These are phyloP conservation scores for Monilinia polystroma DNA, from an alignment of 2,329 filamentous ascomycete genomes.

Conservation along the genomic window DNA sequence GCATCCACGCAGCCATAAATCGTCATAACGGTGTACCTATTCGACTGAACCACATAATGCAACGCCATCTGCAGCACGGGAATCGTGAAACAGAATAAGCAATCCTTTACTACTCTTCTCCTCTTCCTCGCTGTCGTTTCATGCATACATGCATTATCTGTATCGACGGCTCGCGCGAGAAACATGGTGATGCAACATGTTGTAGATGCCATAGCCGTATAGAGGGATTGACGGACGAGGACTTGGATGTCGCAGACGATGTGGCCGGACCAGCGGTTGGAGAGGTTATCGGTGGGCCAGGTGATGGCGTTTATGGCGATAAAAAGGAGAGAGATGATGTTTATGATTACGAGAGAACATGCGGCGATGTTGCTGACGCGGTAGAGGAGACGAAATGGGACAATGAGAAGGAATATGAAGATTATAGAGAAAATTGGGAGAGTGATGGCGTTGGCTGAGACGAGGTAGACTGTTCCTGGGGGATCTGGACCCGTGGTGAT, in stretches of 20 bases:
- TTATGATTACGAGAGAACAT: constrained; percentile 55
- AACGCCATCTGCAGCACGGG: constrained; percentile 55
- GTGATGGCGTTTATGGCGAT: constrained; percentile 62
- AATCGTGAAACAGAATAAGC: constrained; percentile 54
- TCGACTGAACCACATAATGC: constrained; percentile 59
- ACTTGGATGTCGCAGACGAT: constrained; percentile 65
- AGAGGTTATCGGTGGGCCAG: constrained; percentile 59
- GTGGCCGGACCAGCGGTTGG: constrained; percentile 55
- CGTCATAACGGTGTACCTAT: constrained; percentile 56
- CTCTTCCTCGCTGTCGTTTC: constrained; percentile 50
- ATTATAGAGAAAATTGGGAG: constrained; percentile 52
- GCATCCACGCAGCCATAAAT: constrained; percentile 58
- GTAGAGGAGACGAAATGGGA: constrained; percentile 60
- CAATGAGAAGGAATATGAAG: constrained; percentile 52
- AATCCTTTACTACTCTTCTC: constrained; percentile 50
- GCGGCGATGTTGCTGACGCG: constrained; percentile 61
- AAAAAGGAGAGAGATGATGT: constrained; percentile 55
- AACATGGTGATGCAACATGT: constrained; percentile 59
- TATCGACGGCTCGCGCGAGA: constrained; percentile 60
- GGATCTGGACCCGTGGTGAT: constrained; percentile 1
- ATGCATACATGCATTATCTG: constrained; percentile 52
- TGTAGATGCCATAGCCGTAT: constrained; percentile 52
- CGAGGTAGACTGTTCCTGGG: constrained; percentile 3
- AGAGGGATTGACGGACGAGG: constrained; percentile 55
- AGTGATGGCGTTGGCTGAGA: constrained; percentile 40